Conservation (phyloP, 495 filamentous ascomycete species). For the Lasiosphaeria miniovina region DNA sequence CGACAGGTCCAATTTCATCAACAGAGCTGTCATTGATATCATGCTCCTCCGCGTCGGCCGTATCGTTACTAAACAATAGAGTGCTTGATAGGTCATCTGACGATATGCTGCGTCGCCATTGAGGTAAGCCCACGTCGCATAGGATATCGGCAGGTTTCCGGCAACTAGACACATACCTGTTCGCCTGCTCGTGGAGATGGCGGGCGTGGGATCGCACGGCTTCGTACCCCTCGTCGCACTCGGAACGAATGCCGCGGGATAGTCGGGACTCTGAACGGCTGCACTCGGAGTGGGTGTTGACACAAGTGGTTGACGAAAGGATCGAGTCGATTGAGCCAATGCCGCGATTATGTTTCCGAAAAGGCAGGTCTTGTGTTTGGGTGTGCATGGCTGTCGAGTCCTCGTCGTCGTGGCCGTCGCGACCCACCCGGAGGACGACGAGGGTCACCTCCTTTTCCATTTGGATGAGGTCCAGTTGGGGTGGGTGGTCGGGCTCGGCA, state of each 20-base stretch:
- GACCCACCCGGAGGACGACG: slow-evolving; percentile 1
- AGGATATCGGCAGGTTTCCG: no score
- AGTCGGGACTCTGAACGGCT: slow-evolving; percentile 30
- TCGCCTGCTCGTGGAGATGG: not conserved
- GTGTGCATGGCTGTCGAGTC: slow-evolving; percentile 1
- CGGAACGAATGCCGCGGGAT: slow-evolving; percentile 12
- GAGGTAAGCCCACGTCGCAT: no score
- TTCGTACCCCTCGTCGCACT: not conserved
- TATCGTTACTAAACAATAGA: slow-evolving; percentile 7
- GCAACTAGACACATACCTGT: no score
- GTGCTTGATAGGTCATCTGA: no score
- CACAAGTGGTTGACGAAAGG: slow-evolving; percentile 32
- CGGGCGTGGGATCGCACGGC: not conserved
- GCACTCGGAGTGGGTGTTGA: slow-evolving; percentile 33
- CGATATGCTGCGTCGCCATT: no score
- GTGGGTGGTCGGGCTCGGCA: no score
- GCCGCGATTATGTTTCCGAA: slow-evolving; percentile 27
- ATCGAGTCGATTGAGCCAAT: slow-evolving; percentile 34
- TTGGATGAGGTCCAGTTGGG: no score
- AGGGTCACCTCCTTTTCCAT: not conserved
- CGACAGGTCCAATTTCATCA: slow-evolving; percentile 17
- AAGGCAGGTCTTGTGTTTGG: slow-evolving; percentile 10
- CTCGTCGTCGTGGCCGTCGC: not conserved
- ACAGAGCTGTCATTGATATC: slow-evolving; percentile 23
- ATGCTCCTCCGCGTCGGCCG: slow-evolving; percentile 15